These are phyloP conservation scores for Silene noctiflora DNA, from an alignment of 179 eudicot species.

Conservation along the genomic window DNA sequence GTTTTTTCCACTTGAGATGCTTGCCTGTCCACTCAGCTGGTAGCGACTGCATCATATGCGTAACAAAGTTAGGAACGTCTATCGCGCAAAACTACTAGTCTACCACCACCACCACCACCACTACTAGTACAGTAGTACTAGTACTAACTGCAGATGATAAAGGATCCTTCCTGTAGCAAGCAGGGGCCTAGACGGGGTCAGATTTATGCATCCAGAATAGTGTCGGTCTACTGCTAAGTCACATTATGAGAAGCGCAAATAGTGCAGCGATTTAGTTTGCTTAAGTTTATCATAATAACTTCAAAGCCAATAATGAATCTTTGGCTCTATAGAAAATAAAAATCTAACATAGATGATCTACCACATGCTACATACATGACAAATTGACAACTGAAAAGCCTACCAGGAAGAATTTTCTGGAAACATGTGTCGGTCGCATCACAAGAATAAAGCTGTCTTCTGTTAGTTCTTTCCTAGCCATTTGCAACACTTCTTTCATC, in stretches of 20 bases:
- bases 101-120: not conserved
- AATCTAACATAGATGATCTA: not conserved
- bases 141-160: no score
- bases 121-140: no score
- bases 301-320: not conserved
- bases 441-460: conserved; percentile 30
- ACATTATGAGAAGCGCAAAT: no score
- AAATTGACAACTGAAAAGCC: not conserved
- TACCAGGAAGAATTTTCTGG: conserved; percentile 42
- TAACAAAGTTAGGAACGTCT: not conserved
- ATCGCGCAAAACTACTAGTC: not conserved
- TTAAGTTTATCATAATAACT: not conserved
- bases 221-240: no score
- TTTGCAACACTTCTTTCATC: conserved; percentile 28
- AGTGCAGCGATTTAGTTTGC: no score
- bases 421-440: conserved; percentile 44
- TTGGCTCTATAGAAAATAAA: not conserved
- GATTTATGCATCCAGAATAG: no score
- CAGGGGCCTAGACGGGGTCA: no score
- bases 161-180: no score
- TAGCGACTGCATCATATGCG: conserved; percentile 20
- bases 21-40: conserved; percentile 31
- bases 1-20: conserved; percentile 12
- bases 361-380: no score
- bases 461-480: conserved; percentile 37